Base-by-base conservation (phyloP, 2,329 filamentous ascomycete genomes). In the Endoconidiophora polonica region DNA sequence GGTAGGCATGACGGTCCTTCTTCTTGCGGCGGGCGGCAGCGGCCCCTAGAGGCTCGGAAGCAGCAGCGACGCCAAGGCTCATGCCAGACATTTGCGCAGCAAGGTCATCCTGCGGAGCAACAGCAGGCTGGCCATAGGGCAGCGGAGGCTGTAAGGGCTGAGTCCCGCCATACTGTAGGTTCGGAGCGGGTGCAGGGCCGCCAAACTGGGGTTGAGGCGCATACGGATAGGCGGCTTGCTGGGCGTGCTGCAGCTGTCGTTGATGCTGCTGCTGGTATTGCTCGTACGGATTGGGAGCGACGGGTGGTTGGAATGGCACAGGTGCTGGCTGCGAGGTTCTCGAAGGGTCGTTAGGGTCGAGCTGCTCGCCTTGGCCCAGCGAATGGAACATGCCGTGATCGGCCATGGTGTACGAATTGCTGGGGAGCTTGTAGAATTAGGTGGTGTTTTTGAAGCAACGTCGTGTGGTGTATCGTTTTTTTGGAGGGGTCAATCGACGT, bases 1-100 rank as follows among this genome's bases (percentile, higher is more conserved):
- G 90, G 64, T 94, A 84, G 55, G 88, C 90, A 66, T 96, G 90
- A 53, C 86, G 78, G 63, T 95, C 83, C 73, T 94, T 95, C 77
- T 94, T 96, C 72, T 88, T 86, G 64, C 72, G 83, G 62, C 78
- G 73, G 52, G 66, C 66, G 2, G 68, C 68, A 43, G 70, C 65
- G 40, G 73, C 68, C 9, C 52, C 55, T 40, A 57, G 71, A 18
- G 49, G 29, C 20, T 56, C 63, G 12, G 47, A 23, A 22, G 46
- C 42, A 12, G 37, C 46, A 24, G 23, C 47, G 33, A 62, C 60
- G 33, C 73, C 77, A 57, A 94, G 68, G 39, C 73, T 79, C 74
- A 93, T 76, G 54, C 78, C 79, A 40, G 81, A 80, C 81, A 94
- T 83, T 64, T 93, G 86, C 50, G 78, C 73, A 44, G 79, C 73